phyloP scores from a whole-genome alignment of 768 basidiomycete genomes.

The Rhizopogon vinicolor region DNA sequence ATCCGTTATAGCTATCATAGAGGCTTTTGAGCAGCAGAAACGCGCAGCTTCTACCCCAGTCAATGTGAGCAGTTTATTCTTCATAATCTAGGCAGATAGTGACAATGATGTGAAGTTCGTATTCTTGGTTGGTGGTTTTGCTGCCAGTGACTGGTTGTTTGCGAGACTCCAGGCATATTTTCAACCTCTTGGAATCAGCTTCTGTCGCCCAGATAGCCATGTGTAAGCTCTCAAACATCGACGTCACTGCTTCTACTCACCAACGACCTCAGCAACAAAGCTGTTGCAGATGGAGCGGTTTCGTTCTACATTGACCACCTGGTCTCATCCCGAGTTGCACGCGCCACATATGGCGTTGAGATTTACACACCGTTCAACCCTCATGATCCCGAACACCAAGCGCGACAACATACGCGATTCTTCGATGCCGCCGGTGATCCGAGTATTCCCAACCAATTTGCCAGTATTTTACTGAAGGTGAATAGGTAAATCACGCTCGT shows the following conservation, averaged over 20 bases:
- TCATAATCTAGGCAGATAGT: neutral
- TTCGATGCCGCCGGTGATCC: conserved; percentile 21
- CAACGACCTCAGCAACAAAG: conserved; percentile 8
- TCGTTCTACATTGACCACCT: too few relatives aligned
- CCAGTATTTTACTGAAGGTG: conserved; percentile 35
- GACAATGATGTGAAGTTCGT: conserved; percentile 18
- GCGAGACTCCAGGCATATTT: conserved; percentile 33
- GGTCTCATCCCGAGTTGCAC: too few relatives aligned
- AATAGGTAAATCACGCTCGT: too few relatives aligned
- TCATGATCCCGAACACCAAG: conserved; percentile 28
- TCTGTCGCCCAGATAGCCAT: conserved; percentile 45
- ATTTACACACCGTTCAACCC: neutral
- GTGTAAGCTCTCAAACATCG: conserved; percentile 30
- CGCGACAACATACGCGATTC: conserved; percentile 20
- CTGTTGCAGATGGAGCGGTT: neutral
- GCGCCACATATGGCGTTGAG: conserved; percentile 34
- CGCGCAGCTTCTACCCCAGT: conserved; percentile 18
- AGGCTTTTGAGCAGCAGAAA: neutral
- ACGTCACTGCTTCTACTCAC: neutral
- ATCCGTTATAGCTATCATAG: neutral
- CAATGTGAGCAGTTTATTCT: conserved; percentile 15
- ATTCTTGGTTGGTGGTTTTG: conserved; percentile 52
- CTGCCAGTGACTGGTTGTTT: conserved; percentile 44
- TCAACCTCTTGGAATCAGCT: conserved; percentile 28
- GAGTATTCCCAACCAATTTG: conserved; percentile 30